Evolutionary conservation across 2,329 filamentous ascomycete species (phyloP), one percentile per base, ranked within the genome.

Genomic region (Teratosphaeria pseudoeucalypti): DNA sequence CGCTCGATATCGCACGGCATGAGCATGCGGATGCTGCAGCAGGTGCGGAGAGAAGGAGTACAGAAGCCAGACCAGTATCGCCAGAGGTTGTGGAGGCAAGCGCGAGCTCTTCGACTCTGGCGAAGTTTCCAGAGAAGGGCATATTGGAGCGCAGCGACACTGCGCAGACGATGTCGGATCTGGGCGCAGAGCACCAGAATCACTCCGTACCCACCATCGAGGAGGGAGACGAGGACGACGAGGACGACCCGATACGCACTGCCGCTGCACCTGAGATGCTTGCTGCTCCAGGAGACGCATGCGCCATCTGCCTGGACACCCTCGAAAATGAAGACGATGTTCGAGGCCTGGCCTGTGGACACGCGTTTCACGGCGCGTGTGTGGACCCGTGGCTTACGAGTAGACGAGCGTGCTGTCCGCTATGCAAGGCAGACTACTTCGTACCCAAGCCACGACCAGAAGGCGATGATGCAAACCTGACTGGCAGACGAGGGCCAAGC

Each of bases 351-450:
- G 91, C 90, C 3, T 99, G 94, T 70, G 94, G 94, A n/a, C 94
- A 99, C 74, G 92, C 92, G 58, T 99, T 97, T 82, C 94, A 99
- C 73, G 92, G 91, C 56, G 89, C 88, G 47, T 99, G 94, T 71
- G 84, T 99, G 55, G 94, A 99, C 68, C 94, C 94, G 11, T 99
- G 94, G 94, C 78, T 99, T 64, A 99, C 94, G 10, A 92, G 89
- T 70, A 85, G 94, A 63, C 87, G 92, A 65, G 94, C 94, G 29
- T 97, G 92, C 78, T 99, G 94, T 73, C 94, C 94, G 6, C 85
- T 99, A 6, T 99, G 94, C 80, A 99, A 99, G 77, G 90, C 92
- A 49, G 94, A 99, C 71, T 99, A 97, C 74, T 97, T 95, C 73
- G 87, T 90, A 2, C 92, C 94, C 0, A 97, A 97, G 76, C 90